These are phyloP conservation scores for Trichophyton mentagrophytes DNA, from an alignment of 2,329 filamentous ascomycete species.

Conservation along the genomic window DNA sequence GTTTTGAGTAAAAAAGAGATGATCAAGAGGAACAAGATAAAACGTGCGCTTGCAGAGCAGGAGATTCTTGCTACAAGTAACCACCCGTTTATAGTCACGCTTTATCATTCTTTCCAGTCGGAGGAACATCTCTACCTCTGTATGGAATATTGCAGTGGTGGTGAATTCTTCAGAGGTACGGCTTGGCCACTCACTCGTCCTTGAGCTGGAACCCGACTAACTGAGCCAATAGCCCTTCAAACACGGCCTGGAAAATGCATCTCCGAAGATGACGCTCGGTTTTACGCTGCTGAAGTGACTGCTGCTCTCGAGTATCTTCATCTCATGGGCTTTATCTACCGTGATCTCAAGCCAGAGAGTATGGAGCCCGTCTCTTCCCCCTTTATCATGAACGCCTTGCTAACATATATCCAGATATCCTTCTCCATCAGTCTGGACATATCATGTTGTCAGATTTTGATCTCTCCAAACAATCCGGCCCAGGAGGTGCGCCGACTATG, in stretches of 20 bases:
- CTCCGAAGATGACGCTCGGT: slow-evolving; percentile 87
- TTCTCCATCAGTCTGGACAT: slow-evolving; percentile 96
- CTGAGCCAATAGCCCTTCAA: slow-evolving; percentile 54
- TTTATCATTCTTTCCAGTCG: slow-evolving; percentile 98
- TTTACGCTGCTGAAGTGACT: slow-evolving; percentile 95
- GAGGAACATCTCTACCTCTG: slow-evolving; percentile 98
- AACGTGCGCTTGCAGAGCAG: slow-evolving; percentile 90
- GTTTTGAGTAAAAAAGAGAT: slow-evolving; percentile 99
- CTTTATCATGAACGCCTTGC: not conserved
- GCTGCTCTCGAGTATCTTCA: slow-evolving; percentile 93
- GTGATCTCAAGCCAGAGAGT: slow-evolving; percentile 96
- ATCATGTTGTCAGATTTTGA: slow-evolving; percentile 99
- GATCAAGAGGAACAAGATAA: slow-evolving; percentile 99
- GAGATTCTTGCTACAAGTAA: slow-evolving; percentile 98
- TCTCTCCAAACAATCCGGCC: slow-evolving; percentile 91
- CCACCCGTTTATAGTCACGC: slow-evolving; percentile 94
- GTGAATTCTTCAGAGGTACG: slow-evolving; percentile 78
- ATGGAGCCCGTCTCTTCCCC: slow-evolving; percentile 25
- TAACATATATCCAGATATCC: slow-evolving; percentile 56
- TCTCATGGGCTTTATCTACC: slow-evolving; percentile 98
- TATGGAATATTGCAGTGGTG: slow-evolving; percentile 99
- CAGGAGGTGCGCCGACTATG: slow-evolving; percentile 93
- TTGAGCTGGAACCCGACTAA: slow-evolving; percentile 5
- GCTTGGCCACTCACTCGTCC: not conserved
- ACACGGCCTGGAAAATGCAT: slow-evolving; percentile 96